A percentile compares a stretch with the other conserved stretches of the same genome.
These are phyloP conservation scores for Vaccinium myrtillus DNA, from an alignment of 148 eudicot genomes.

Conservation along the genomic window DNA sequence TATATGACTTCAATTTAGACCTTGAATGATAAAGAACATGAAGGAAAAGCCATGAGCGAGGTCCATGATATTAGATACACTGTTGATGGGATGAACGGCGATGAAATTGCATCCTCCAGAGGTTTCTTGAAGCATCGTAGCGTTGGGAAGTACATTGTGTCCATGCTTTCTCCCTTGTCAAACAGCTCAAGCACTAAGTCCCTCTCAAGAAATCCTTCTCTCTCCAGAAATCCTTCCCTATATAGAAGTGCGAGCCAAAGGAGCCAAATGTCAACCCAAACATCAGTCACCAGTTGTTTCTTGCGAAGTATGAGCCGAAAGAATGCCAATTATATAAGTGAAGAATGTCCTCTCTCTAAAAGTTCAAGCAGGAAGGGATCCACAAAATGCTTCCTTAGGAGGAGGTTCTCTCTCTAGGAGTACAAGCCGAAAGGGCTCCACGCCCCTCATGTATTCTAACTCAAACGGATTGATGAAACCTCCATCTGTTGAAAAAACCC, in stretches of 20 bases:
- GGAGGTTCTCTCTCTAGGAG: constrained; percentile 18
- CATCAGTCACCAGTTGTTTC: neutral
- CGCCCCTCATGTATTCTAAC: constrained; percentile 42
- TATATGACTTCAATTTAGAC: constrained; percentile 12
- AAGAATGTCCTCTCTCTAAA: too few species aligned
- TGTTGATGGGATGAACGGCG: neutral
- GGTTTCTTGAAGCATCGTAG: neutral
- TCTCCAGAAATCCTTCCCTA: constrained; percentile 13
- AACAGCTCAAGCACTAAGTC: constrained; percentile 14
- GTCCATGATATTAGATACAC: neutral
- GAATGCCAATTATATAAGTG: neutral
- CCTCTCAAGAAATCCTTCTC: neutral
- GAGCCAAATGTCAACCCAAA: neutral
- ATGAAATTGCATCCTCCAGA: constrained; percentile 3
- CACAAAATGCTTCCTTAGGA: neutral
- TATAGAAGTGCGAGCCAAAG: constrained; percentile 17
- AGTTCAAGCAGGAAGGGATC: neutral
- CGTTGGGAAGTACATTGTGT: neutral
- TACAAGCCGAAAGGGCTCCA: constrained; percentile 17
- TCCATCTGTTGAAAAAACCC: constrained; percentile 30
- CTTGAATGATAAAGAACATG: neutral
- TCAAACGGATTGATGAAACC: constrained; percentile 48
- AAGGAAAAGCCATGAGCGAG: neutral
- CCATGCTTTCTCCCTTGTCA: constrained; percentile 11
- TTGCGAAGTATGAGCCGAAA: constrained; percentile 24